phyloP scores from a whole-genome alignment of 306 rosid species.

The Senna tora region DNA sequence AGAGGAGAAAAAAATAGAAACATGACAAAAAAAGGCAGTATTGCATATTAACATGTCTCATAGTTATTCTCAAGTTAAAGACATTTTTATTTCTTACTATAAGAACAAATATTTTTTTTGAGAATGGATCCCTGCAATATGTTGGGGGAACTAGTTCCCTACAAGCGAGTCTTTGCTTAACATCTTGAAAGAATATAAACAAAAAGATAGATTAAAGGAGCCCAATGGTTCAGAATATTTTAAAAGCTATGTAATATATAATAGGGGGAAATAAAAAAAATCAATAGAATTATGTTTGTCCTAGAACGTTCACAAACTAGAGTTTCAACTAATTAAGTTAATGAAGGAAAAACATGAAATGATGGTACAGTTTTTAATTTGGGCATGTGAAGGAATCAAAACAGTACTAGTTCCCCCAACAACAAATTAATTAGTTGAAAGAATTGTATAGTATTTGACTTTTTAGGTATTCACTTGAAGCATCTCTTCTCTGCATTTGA shows the following conservation, averaged over 20 bases:
- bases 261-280: slow-evolving; percentile 34
- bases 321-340: slow-evolving; percentile 42
- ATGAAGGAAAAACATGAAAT: slow-evolving; percentile 23
- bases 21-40: too few relatives aligned
- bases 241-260: slow-evolving; percentile 41
- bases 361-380: slow-evolving; percentile 23
- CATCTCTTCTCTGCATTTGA: slow-evolving; percentile 50
- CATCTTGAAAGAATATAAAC: slow-evolving; percentile 49
- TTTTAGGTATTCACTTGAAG: slow-evolving; percentile 39
- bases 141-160: slow-evolving; percentile 59
- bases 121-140: slow-evolving; percentile 46
- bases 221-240: slow-evolving; percentile 45
- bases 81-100: too few relatives aligned
- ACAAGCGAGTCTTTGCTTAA: slow-evolving; percentile 46
- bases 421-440: slow-evolving; percentile 29
- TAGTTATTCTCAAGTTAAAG: too few relatives aligned
- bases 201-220: slow-evolving; percentile 44
- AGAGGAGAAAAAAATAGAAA: too few relatives aligned
- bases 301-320: slow-evolving; percentile 17
- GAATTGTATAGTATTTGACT: slow-evolving; percentile 44
- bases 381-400: slow-evolving; percentile 30
- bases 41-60: too few relatives aligned
- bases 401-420: background rate
- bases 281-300: slow-evolving; percentile 47
- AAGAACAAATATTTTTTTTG: too few relatives aligned